Conservation (phyloP, 176 grass and related monocot species). For the Oryza officinalis region DNA sequence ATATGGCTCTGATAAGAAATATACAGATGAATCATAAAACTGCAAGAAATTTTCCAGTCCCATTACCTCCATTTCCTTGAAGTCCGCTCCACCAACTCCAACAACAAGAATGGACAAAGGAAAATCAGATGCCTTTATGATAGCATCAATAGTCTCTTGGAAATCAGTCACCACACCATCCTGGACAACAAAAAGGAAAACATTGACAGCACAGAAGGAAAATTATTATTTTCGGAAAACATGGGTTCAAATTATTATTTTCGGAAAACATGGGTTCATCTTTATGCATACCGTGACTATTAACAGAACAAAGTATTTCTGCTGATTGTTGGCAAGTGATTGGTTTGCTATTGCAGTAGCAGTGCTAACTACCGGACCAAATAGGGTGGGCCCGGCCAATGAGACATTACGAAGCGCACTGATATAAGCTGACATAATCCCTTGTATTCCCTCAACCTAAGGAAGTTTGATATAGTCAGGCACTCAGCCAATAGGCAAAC, state of each 20-base stretch:
- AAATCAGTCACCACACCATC: conserved; percentile 98
- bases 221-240: conserved; percentile 21
- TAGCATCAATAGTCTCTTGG: conserved; percentile 92
- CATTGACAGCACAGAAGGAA: conserved; percentile 39
- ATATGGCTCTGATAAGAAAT: conserved; percentile 16
- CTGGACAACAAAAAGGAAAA: conserved; percentile 42
- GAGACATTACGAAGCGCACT: conserved; percentile 96
- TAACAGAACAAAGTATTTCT: conserved; percentile 88
- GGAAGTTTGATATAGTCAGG: conserved; percentile 32
- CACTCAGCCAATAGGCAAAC: conserved; percentile 24
- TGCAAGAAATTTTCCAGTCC: not conserved
- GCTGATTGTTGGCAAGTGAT: conserved; percentile 64
- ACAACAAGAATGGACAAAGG: conserved; percentile 89
- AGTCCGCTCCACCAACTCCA: conserved; percentile 95
- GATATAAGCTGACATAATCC: conserved; percentile 95
- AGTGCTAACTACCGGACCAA: conserved; percentile 82
- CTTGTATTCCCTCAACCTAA: conserved; percentile 98
- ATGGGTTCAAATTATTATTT: conserved; percentile 4
- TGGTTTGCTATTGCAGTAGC: conserved; percentile 83
- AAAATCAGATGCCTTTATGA: conserved; percentile 95
- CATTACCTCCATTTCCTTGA: conserved; percentile 98
- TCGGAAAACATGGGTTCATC: conserved; percentile 20
- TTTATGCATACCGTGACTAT: conserved; percentile 70
- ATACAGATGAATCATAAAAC: conserved; percentile 23
- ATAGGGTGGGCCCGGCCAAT: conserved; percentile 92